Base-by-base conservation (phyloP, 352 stramenopile genomes). In the Globisporangium okanoganense region DNA sequence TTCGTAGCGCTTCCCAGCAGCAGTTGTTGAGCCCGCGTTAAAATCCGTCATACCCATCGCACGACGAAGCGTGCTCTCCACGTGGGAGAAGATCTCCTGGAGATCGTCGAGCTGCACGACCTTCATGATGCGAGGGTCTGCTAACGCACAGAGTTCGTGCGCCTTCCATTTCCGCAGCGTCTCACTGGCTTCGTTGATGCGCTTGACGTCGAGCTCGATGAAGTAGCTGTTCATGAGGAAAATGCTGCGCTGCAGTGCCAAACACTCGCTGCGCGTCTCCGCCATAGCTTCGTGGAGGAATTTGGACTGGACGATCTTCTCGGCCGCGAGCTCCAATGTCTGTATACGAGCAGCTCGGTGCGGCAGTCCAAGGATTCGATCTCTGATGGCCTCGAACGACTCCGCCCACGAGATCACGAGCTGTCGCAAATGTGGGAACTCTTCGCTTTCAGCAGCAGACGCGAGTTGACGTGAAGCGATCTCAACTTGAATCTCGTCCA, bases 221-320 rank as follows among this genome's bases (percentile, higher is more conserved):
- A 89, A 91, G 33, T 76, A 76, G 33, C 64, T 73, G 62, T 87
- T 82, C 55, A 83, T 79, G n/a, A 85, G 43, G 24, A 79, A 60
- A 41, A 89, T 80, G 29, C 63, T 69, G 7, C 68, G 68, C 13
- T 78, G 51, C 0, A 91, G 56, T 1, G 67, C 48, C 20, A 88
- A 22, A 43, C 78, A 86, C n/a, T 86, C 72, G 16, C 63, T 73
- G 3, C 70, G 68, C 29, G 72, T 67, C 2, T 75, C 59, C 1
- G 66, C 70, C 49, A 89, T 56, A 1, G 65, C 58, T 36, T 88
- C 73, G 36, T 85, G 76, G 7, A 84, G 71, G 5, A 67, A 59
- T 20, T 82, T 60, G 2, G 67, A 72, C 4, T 61, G 66, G 3
- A 56, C 47, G 2, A 82, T 41, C 10, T 69, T 72, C 4, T 73